phyloP scores from a whole-genome alignment of 1,284 basidiomycete species.

The Psilocybe mexicana region DNA sequence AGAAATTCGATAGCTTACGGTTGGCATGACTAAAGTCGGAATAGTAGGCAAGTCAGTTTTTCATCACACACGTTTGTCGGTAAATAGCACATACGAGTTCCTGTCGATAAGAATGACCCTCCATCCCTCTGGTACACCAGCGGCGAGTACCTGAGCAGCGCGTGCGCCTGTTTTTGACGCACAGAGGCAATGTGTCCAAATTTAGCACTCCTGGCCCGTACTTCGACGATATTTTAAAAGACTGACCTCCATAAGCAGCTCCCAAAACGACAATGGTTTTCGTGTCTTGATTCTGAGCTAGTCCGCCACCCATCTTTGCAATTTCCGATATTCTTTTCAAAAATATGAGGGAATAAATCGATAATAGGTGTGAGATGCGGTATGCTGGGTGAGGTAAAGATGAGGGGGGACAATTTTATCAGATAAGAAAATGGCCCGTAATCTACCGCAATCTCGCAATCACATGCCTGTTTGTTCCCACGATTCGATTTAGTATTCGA shows the following conservation, averaged over 20 bases:
- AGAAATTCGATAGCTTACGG: conserved; percentile 31
- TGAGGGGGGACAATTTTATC: conserved; percentile 10
- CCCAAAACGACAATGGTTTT: conserved; percentile 63
- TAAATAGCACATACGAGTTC: conserved; percentile 49
- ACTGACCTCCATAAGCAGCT: conserved; percentile 58
- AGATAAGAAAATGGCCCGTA: conserved; percentile 14
- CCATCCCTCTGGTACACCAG: conserved; percentile 59
- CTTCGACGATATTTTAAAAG: neutral
- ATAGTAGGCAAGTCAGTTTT: neutral
- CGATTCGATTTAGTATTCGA: too few species aligned
- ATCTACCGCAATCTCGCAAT: neutral
- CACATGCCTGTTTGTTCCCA: neutral
- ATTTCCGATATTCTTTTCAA: too few species aligned
- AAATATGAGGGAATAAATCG: neutral
- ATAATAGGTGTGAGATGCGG: neutral
- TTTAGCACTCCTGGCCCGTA: conserved; percentile 10
- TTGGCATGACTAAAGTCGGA: conserved; percentile 42
- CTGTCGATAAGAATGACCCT: conserved; percentile 71
- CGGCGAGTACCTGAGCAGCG: conserved; percentile 59
- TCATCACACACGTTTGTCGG: neutral
- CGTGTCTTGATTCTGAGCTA: conserved; percentile 15
- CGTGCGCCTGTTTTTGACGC: conserved; percentile 37
- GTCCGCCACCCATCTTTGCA: conserved; percentile 24
- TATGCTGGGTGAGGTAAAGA: neutral
- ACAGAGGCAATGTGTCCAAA: conserved; percentile 5